A percentile compares a stretch with the other conserved stretches of the same genome.
These are phyloP conservation scores for Penicillium coprophilum DNA, from an alignment of 495 filamentous ascomycete genomes.

Conservation along the genomic window DNA sequence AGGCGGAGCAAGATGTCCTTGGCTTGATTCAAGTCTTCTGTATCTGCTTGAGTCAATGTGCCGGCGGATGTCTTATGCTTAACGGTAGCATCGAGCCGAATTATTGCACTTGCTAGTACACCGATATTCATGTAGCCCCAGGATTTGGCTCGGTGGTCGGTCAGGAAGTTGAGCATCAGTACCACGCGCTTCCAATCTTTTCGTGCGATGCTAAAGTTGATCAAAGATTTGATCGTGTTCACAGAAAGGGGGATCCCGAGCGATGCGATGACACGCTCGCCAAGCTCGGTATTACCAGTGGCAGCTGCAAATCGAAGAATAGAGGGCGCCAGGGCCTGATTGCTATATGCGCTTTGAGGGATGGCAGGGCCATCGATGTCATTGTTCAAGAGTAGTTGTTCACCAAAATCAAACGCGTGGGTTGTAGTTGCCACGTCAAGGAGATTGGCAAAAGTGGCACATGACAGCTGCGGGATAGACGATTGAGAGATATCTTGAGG, in stretches of 20 bases:
- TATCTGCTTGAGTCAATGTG: constrained; percentile 2
- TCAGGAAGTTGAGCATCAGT: constrained; percentile 43
- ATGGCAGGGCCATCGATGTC: constrained; percentile 60
- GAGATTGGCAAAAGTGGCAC: constrained; percentile 46
- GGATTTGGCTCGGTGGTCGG: constrained; percentile 38
- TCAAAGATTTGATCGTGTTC: constrained; percentile 49
- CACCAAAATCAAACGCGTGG: constrained; percentile 49
- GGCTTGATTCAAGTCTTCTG: constrained; percentile 20
- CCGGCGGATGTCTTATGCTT: constrained; percentile 10
- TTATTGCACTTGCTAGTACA: constrained; percentile 42
- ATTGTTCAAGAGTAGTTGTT: constrained; percentile 54
- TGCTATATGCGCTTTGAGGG: constrained; percentile 42
- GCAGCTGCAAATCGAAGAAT: constrained; percentile 59
- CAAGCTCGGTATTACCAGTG: constrained; percentile 46
- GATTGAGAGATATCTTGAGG: constrained; percentile 26
- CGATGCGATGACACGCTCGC: constrained; percentile 42
- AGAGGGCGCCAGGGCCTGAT: constrained; percentile 52
- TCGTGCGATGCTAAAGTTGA: constrained; percentile 49
- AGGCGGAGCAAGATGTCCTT: constrained; percentile 36
- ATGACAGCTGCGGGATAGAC: constrained; percentile 48
- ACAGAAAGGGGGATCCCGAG: constrained; percentile 39
- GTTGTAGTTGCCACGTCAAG: constrained; percentile 53
- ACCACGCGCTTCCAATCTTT: constrained; percentile 49
- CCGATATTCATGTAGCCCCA: constrained; percentile 52
- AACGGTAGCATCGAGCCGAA: constrained; percentile 36